A percentile compares a stretch with the other conserved stretches of the same genome.
Evolutionary conservation across 2,329 filamentous ascomycete species (phyloP).

Genomic region (Pseudogymnoascus sp.): DNA sequence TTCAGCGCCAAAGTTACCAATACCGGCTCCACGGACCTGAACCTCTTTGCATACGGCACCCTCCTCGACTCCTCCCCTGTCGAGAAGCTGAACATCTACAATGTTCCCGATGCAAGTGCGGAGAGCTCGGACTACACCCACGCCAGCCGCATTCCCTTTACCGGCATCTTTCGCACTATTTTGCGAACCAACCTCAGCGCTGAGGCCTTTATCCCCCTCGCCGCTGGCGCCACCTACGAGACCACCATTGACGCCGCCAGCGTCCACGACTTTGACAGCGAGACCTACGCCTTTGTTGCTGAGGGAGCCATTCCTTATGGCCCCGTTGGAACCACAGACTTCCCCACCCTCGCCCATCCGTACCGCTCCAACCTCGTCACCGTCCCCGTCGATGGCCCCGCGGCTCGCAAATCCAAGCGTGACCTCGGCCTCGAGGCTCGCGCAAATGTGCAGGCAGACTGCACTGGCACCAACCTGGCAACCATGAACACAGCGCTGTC

Average conservation of each 20-base stretch:
- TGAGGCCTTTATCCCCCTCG: constrained; percentile 33
- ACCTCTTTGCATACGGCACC: constrained; percentile 33
- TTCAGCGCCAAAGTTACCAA: constrained; percentile 35
- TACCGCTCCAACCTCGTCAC: constrained; percentile 52
- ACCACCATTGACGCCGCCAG: constrained; percentile 36
- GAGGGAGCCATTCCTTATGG: constrained; percentile 49
- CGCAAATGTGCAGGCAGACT: constrained; percentile 43
- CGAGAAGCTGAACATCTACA: constrained; percentile 32
- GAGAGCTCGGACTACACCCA: not conserved
- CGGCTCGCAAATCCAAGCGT: constrained; percentile 41
- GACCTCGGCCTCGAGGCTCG: constrained; percentile 37
- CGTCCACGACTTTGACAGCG: constrained; percentile 37
- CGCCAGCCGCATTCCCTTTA: constrained; percentile 29
- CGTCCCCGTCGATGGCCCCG: constrained; percentile 46
- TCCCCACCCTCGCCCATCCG: constrained; percentile 42
- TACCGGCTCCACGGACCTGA: constrained; percentile 29
- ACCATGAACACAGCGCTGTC: constrained; percentile 41
- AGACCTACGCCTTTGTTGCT: constrained; percentile 47
- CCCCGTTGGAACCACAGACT: constrained; percentile 39
- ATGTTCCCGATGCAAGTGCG: not conserved
- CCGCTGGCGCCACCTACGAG: constrained; percentile 33
- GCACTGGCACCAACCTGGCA: constrained; percentile 38
- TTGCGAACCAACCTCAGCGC: constrained; percentile 27
- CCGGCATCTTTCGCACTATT: constrained; percentile 34
- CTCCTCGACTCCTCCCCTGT: constrained; percentile 33